A percentile compares a stretch with the other conserved stretches of the same genome.
These are phyloP conservation scores for Phialocephala subalpina DNA, from an alignment of 2,329 filamentous ascomycete species.

Conservation along the genomic window DNA sequence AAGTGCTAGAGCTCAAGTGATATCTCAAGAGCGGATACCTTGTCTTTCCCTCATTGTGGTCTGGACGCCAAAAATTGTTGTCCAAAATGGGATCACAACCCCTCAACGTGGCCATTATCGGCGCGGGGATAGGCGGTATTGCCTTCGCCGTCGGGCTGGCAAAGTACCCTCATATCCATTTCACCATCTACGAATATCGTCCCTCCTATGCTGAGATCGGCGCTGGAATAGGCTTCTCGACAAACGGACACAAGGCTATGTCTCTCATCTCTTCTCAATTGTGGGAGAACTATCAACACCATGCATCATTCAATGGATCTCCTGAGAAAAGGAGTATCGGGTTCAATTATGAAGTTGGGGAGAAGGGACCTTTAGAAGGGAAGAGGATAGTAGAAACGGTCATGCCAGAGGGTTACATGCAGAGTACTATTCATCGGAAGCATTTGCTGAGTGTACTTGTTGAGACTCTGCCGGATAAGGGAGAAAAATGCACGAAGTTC, in stretches of 20 bases:
- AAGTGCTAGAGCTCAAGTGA: not conserved
- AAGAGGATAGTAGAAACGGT: slow-evolving; percentile 1
- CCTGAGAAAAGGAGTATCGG: not conserved
- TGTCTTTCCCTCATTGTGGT: no score
- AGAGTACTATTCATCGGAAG: not conserved
- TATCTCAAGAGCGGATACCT: no score
- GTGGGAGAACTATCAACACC: not conserved
- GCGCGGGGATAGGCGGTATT: not conserved
- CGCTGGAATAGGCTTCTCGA: not conserved
- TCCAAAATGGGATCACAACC: not conserved
- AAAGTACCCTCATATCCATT: not conserved
- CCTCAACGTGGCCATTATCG: not conserved
- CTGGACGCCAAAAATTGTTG: not conserved
- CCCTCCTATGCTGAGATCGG: slow-evolving; percentile 4
- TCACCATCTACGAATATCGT: slow-evolving; percentile 1
- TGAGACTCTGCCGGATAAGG: not conserved
- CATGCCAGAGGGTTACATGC: not conserved
- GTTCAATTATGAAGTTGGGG: not conserved
- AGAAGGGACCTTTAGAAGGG: not conserved
- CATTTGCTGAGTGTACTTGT: not conserved
- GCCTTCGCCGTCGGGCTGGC: not conserved
- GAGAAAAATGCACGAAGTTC: not conserved
- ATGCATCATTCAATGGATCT: not conserved
- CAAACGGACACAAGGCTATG: not conserved
- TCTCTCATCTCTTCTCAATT: not conserved